Conservation (phyloP, 176 grass and related monocot genomes). For the Rhipidocladum racemiflorum region DNA sequence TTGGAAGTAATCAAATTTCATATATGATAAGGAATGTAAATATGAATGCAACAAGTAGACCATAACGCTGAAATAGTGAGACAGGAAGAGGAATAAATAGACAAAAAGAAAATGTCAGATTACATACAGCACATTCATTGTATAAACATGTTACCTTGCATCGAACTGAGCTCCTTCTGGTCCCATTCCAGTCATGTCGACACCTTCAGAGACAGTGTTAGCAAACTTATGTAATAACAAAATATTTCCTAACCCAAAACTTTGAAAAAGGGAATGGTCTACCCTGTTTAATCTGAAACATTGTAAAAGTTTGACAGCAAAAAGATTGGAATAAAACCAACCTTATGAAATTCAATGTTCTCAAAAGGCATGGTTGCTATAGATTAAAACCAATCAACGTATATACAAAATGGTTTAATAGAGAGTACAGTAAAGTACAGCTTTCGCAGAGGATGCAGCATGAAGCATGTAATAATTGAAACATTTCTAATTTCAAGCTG, state of each 20-base stretch:
- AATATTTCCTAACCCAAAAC: neutral
- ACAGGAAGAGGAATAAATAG: neutral
- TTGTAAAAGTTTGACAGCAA: neutral
- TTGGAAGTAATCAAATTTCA: constrained; percentile 23
- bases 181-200: constrained; percentile 30
- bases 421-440: neutral
- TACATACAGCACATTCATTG: constrained; percentile 23
- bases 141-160: constrained; percentile 44
- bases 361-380: neutral
- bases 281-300: neutral
- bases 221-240: constrained; percentile 21
- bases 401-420: neutral
- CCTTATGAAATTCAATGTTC: neutral
- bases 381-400: neutral
- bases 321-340: neutral
- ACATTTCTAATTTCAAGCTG: neutral
- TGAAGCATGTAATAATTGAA: neutral
- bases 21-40: constrained; percentile 8
- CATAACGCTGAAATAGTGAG: neutral
- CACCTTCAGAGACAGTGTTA: neutral
- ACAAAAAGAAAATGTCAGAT: constrained; percentile 5
- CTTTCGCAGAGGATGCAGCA: neutral
- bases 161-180: constrained; percentile 39
- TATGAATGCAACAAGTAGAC: neutral
- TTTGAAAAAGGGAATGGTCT: neutral